Evolutionary conservation across 2,329 filamentous ascomycete species (phyloP).

Genomic region (Colletotrichum godetiae): DNA sequence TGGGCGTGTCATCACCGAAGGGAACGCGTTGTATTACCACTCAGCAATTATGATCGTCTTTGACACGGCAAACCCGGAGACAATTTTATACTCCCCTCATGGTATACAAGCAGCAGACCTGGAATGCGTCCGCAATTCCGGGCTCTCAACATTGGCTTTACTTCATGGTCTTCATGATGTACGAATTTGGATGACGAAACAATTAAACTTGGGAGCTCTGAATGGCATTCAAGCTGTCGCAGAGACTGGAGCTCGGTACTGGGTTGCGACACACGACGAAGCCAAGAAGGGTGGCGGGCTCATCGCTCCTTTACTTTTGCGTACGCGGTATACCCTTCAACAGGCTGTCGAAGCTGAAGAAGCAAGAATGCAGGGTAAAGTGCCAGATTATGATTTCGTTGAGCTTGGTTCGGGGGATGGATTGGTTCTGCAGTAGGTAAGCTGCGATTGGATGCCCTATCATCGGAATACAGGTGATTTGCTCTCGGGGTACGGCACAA

Average conservation of each 20-base stretch:
- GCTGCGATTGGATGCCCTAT: too few species aligned
- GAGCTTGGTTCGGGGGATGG: slow-evolving; percentile 68
- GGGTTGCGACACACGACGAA: slow-evolving; percentile 75
- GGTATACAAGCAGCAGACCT: slow-evolving; percentile 49
- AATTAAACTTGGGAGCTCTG: slow-evolving; percentile 72
- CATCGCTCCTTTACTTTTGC: slow-evolving; percentile 61
- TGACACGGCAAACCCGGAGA: slow-evolving; percentile 40
- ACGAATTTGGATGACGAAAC: slow-evolving; percentile 58
- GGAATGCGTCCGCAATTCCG: slow-evolving; percentile 52
- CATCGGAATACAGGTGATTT: too few species aligned
- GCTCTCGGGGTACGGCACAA: too few species aligned
- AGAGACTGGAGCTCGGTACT: slow-evolving; percentile 66
- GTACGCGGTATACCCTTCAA: slow-evolving; percentile 55
- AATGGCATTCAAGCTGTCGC: slow-evolving; percentile 69
- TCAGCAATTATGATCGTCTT: slow-evolving; percentile 71
- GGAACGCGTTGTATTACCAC: slow-evolving; percentile 70
- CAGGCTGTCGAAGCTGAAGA: slow-evolving; percentile 55
- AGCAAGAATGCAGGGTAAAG: slow-evolving; percentile 41
- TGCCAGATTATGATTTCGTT: slow-evolving; percentile 57
- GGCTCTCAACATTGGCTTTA: slow-evolving; percentile 65
- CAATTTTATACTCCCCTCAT: slow-evolving; percentile 34
- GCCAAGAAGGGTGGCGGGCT: slow-evolving; percentile 69
- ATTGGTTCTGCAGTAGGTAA: slow-evolving; percentile 55
- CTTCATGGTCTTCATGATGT: slow-evolving; percentile 75
- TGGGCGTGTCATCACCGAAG: slow-evolving; percentile 63